Percentiles rank a stretch among this genome's conserved stretches.
phyloP scores from a whole-genome alignment of 805 yeast species.

The Kuraishia ogatae region DNA sequence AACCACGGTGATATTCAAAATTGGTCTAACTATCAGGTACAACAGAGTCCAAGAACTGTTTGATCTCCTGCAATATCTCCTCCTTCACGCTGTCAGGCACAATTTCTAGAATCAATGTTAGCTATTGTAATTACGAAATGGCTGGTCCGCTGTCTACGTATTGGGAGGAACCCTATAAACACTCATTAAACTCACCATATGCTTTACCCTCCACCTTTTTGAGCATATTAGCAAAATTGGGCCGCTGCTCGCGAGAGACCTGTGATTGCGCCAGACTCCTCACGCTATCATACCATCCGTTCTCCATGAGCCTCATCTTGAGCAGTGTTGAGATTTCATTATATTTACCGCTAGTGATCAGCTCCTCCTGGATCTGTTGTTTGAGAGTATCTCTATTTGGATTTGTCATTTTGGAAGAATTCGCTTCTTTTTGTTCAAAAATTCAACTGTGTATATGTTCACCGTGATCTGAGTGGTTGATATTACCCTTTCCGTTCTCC shows the following conservation, averaged over 20 bases:
- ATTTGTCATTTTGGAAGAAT: slow-evolving; percentile 8
- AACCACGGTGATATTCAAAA: neutral
- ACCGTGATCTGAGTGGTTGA: neutral
- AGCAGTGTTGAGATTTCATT: slow-evolving; percentile 61
- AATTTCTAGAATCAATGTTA: slow-evolving; percentile 23
- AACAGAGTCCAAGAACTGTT: slow-evolving; percentile 45
- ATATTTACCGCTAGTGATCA: slow-evolving; percentile 74
- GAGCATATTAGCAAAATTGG: slow-evolving; percentile 45
- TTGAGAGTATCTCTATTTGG: slow-evolving; percentile 25
- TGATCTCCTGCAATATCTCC: slow-evolving; percentile 49
- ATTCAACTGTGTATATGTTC: neutral
- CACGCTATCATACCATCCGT: slow-evolving; percentile 84
- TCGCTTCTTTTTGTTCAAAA: slow-evolving; percentile 1
- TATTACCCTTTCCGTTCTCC: neutral
- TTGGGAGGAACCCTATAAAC: neutral
- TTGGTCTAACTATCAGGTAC: slow-evolving; percentile 19
- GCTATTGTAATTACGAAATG: neutral
- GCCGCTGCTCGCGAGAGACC: slow-evolving; percentile 28
- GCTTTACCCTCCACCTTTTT: slow-evolving; percentile 57
- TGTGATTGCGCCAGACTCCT: slow-evolving; percentile 17
- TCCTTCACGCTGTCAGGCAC: slow-evolving; percentile 61
- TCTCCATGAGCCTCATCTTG: slow-evolving; percentile 55
- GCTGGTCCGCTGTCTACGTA: too few relatives aligned
- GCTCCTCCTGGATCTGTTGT: slow-evolving; percentile 58
- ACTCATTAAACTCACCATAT: slow-evolving; percentile 28